A percentile compares a stretch with the other conserved stretches of the same genome.
These are phyloP conservation scores for Cercospora sp. DNA, from an alignment of 2,329 filamentous ascomycete genomes.

Conservation along the genomic window DNA sequence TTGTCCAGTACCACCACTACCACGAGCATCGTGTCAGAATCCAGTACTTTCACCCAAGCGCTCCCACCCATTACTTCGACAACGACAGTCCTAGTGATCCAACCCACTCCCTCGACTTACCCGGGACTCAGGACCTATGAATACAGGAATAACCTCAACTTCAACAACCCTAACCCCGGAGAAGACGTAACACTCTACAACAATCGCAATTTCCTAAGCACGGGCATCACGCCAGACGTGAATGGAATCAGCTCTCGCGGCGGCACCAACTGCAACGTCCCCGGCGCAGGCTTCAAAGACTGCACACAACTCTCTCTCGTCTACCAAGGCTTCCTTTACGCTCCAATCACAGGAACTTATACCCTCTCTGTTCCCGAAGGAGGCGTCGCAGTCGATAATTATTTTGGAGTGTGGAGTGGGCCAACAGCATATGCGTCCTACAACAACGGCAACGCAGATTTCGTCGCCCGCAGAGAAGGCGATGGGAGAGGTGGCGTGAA, in stretches of 20 bases:
- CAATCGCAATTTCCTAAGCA: background rate
- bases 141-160: background rate
- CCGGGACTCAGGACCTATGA: background rate
- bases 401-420: background rate
- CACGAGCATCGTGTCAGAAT: background rate
- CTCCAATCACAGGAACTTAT: background rate
- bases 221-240: background rate
- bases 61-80: background rate
- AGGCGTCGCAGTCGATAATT: background rate
- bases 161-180: background rate
- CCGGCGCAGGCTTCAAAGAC: background rate
- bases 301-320: background rate
- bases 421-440: background rate
- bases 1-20: background rate
- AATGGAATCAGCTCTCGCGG: background rate
- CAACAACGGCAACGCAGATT: background rate
- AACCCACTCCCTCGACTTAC: background rate
- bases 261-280: background rate
- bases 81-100: background rate
- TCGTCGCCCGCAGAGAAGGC: background rate
- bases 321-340: background rate
- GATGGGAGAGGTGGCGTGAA: background rate
- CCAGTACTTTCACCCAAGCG: background rate
- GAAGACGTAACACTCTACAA: background rate
- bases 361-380: background rate